These are phyloP conservation scores for Scolecobasidium constrictum DNA, from an alignment of 2,329 filamentous ascomycete species.

Conservation along the genomic window DNA sequence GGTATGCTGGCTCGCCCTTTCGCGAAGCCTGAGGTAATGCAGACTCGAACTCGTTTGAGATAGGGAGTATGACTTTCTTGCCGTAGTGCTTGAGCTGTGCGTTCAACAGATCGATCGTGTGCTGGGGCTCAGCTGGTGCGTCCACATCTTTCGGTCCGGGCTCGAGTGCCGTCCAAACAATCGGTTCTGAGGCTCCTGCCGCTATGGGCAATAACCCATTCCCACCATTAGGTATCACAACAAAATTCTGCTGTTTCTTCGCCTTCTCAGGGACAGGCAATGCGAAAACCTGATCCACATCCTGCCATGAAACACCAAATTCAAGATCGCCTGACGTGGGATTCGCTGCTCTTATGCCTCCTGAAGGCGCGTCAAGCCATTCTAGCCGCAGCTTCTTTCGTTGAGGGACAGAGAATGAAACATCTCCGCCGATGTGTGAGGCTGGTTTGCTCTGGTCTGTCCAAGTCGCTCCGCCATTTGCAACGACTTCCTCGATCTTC, in stretches of 20 bases:
- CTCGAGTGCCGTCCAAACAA: slow-evolving; percentile 51
- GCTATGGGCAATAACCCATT: slow-evolving; percentile 36
- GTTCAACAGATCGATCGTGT: slow-evolving; percentile 26
- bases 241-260: slow-evolving; percentile 52
- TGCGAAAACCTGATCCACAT: slow-evolving; percentile 48
- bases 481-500: slow-evolving; percentile 17
- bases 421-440: slow-evolving; percentile 23
- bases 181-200: slow-evolving; percentile 32
- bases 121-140: slow-evolving; percentile 22
- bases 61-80: slow-evolving; percentile 41
- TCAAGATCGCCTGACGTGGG: slow-evolving; percentile 41
- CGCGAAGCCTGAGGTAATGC: slow-evolving; percentile 49
- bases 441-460: background rate
- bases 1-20: slow-evolving; percentile 52
- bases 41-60: slow-evolving; percentile 47
- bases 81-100: slow-evolving; percentile 34
- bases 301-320: slow-evolving; percentile 38
- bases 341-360: slow-evolving; percentile 38
- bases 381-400: slow-evolving; percentile 54
- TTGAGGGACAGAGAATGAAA: slow-evolving; percentile 51
- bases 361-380: slow-evolving; percentile 30
- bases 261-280: slow-evolving; percentile 55
- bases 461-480: slow-evolving; percentile 2
- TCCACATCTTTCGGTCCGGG: slow-evolving; percentile 32
- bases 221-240: slow-evolving; percentile 43